Evolutionary conservation across 164 flowering plant genomes (phyloP), one percentile per base, ranked within the genome.

Genomic region (Vitis cinerea): DNA sequence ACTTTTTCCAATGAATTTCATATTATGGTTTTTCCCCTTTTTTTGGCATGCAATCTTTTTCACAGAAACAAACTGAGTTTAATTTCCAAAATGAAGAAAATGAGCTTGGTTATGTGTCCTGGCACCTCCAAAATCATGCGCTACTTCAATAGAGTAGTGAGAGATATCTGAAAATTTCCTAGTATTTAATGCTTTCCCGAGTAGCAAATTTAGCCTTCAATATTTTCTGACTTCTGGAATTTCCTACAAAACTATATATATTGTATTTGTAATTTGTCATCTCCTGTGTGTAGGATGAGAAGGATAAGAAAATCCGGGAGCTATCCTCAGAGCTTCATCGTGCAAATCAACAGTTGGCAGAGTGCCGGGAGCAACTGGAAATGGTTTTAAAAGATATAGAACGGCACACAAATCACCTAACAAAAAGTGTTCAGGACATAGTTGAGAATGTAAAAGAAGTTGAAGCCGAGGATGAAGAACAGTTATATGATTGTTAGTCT

Each of bases 251-350:
- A 13, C 12, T 50, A 50, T 50, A 13, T 13, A 10, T 13, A 50
- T 10, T 50, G 53, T 13, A 50, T 50, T 13, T 55, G 44, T 37
- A 37, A 37, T 37, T 37, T 37, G 2, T 37, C 44, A 3, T 37
- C 47, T 16, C 44, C 13, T 59, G 44, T 59, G 23, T 64, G 58
- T 29, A 64, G 67, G 67, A 64, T 64, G 67, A 50, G 16, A 64
- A 64, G 44, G 67, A 64, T 64, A 64, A 51, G 67, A 64, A 51
- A 51, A 64, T 64, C 27, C 57, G 51, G 47, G 67, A 64, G 4
- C 67, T 64, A 50, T 50, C 67, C 10, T 4, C 16, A 12, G 57
- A 64, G 57, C 67, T 64, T 51, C 67, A 49, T 23, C 67, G 19
- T 51, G 53, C 53, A 50, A 64, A 29, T 19, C 56, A 49, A 27